A percentile compares a stretch with the other conserved stretches of the same genome.
Conservation (phyloP, 495 filamentous ascomycete species). For the Neurospora sp. region DNA sequence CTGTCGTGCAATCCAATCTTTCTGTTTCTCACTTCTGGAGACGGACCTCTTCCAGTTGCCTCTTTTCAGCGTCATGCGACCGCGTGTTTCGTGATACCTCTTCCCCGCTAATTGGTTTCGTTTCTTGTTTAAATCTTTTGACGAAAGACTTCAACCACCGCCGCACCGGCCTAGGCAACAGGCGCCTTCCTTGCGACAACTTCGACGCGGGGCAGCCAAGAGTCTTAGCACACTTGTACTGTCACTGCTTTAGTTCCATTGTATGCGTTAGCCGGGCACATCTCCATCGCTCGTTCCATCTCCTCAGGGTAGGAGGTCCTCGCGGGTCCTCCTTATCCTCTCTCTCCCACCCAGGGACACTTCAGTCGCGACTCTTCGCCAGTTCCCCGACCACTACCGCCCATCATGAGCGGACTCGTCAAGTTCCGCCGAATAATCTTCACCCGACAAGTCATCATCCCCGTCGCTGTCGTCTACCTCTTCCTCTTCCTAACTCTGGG, state of each 20-base stretch:
- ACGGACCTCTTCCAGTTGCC: background rate
- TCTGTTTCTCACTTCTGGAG: background rate
- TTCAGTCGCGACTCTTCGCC: background rate
- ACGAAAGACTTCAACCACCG: background rate
- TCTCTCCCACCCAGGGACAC: background rate
- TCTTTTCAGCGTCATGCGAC: background rate
- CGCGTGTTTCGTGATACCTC: background rate
- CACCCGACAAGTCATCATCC: conserved; percentile 14
- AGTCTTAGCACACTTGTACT: background rate
- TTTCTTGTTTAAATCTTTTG: background rate
- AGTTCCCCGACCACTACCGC: background rate
- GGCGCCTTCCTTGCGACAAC: background rate
- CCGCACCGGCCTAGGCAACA: background rate
- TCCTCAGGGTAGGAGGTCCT: background rate
- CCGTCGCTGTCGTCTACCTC: conserved; percentile 7
- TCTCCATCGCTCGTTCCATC: background rate
- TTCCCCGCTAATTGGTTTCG: background rate
- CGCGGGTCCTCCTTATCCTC: background rate
- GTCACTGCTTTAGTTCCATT: background rate
- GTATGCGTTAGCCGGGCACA: background rate
- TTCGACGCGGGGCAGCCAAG: background rate
- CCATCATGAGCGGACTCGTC: conserved; percentile 2
- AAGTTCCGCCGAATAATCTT: conserved; percentile 11
- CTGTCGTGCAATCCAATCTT: background rate
- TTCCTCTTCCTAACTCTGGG: conserved; percentile 12